These are phyloP conservation scores for Symmetrospora coprosmae DNA, from an alignment of 768 basidiomycete genomes.

Conservation along the genomic window DNA sequence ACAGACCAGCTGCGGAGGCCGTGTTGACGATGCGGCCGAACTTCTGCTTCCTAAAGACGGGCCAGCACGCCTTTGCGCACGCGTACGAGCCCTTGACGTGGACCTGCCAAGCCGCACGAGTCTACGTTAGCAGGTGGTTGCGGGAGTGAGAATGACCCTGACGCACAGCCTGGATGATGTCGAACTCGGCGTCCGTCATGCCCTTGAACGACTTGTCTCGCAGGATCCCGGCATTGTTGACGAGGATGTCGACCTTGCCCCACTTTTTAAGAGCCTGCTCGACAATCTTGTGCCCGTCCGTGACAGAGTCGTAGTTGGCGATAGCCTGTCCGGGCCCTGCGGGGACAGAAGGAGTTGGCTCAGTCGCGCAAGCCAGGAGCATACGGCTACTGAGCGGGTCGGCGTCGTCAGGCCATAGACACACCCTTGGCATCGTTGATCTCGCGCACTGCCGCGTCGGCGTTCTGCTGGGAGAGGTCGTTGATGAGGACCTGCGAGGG, in stretches of 20 bases:
- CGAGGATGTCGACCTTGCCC: constrained; percentile 62
- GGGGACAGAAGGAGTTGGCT: constrained; percentile 47
- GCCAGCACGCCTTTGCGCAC: constrained; percentile 91
- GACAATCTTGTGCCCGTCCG: constrained; percentile 73
- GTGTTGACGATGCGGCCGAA: constrained; percentile 90
- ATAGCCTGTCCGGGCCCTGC: constrained; percentile 64
- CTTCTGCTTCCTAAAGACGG: constrained; percentile 82
- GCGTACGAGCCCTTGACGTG: constrained; percentile 88
- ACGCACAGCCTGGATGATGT: constrained; percentile 28
- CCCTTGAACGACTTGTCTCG: constrained; percentile 61
- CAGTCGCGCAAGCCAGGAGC: not conserved
- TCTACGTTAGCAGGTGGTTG: too few species aligned
- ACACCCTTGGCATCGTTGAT: constrained; percentile 46
- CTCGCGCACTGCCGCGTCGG: constrained; percentile 81
- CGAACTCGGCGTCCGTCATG: constrained; percentile 61
- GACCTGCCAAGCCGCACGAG: constrained; percentile 44
- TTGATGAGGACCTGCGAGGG: constrained; percentile 64
- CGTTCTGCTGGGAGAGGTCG: constrained; percentile 74
- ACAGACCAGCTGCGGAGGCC: constrained; percentile 58
- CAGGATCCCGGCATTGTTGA: constrained; percentile 49
- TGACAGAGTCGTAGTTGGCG: constrained; percentile 68
- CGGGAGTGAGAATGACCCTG: not conserved
- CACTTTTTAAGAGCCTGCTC: constrained; percentile 71
- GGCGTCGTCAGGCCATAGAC: too few species aligned
- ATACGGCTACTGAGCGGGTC: too few species aligned